These are phyloP conservation scores for Cucurbita ficifolia DNA, from an alignment of 306 rosid genomes.

Conservation along the genomic window DNA sequence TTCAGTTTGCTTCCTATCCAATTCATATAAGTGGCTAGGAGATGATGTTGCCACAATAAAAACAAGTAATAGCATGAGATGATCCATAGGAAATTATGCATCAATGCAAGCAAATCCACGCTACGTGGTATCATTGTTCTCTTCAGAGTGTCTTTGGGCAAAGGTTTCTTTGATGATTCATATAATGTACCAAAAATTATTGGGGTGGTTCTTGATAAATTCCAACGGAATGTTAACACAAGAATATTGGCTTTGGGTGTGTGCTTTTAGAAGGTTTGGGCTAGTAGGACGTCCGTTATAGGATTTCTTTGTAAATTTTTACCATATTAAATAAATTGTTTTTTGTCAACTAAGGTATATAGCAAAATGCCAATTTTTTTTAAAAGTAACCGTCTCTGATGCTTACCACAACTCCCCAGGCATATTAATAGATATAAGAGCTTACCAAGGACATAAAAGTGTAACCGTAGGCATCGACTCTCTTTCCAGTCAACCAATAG, in stretches of 20 bases:
- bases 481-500: conserved; percentile 66
- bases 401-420: background rate
- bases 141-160: background rate
- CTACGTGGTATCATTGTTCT: background rate
- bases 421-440: background rate
- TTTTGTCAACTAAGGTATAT: background rate
- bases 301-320: background rate
- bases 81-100: background rate
- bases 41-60: background rate
- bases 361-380: background rate
- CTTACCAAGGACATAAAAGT: conserved; percentile 40
- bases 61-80: background rate
- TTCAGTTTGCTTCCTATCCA: background rate
- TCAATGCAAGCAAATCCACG: background rate
- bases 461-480: conserved; percentile 48
- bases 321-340: background rate
- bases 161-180: background rate
- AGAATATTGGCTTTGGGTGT: background rate
- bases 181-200: background rate
- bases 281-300: background rate
- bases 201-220: background rate
- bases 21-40: background rate
- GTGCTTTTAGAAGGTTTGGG: background rate
- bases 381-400: background rate
- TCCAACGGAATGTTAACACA: background rate